These are phyloP conservation scores for Tuctoria greenei DNA, from an alignment of 176 grass and related monocot species.

Conservation along the genomic window DNA sequence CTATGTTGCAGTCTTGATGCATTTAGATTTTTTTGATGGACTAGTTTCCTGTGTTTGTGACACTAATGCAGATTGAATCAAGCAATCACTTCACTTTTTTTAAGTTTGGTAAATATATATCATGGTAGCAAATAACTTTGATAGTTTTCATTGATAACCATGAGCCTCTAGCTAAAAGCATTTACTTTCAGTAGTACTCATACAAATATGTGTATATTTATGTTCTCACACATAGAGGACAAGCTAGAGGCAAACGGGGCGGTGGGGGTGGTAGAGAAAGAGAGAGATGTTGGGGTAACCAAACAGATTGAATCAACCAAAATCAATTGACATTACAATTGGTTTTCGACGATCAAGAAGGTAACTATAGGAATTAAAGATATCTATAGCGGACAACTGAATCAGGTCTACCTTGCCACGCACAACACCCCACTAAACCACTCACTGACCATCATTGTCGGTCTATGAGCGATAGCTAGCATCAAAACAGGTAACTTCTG, in stretches of 20 bases:
- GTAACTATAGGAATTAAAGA: background rate
- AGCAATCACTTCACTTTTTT: background rate
- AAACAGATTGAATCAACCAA: background rate
- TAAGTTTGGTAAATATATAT: background rate
- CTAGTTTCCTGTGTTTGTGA: background rate
- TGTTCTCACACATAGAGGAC: no score
- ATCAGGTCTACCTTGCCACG: no score
- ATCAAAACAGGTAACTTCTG: no score
- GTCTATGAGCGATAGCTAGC: no score
- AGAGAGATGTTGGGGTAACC: background rate
- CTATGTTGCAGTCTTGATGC: background rate
- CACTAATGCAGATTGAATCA: background rate
- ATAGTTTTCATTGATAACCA: background rate
- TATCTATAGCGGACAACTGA: no score
- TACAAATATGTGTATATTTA: no score
- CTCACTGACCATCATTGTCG: no score
- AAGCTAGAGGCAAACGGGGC: no score
- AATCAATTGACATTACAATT: background rate
- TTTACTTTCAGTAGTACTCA: no score
- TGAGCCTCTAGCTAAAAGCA: background rate
- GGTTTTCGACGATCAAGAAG: background rate
- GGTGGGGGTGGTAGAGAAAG: no score
- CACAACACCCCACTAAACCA: no score
- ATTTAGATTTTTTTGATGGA: background rate
- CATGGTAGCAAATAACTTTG: background rate